A percentile compares a stretch with the other conserved stretches of the same genome.
phyloP scores from a whole-genome alignment of 306 rosid genomes.

The Lathyrus tuberosus region DNA sequence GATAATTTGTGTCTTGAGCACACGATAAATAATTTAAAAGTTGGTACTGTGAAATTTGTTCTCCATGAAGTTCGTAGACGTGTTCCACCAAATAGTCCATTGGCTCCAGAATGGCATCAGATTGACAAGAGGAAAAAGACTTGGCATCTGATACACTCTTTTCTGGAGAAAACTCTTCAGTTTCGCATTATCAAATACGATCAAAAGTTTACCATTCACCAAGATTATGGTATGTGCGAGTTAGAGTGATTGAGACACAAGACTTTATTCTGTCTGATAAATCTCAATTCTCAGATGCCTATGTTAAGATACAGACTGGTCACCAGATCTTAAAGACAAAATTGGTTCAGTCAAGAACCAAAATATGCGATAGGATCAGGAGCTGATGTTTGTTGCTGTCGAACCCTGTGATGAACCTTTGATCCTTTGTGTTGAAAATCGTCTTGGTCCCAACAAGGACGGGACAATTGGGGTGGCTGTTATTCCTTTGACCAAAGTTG shows the following conservation, averaged over 20 bases:
- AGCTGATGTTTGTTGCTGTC: slow-evolving; percentile 80
- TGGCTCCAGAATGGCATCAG: slow-evolving; percentile 97
- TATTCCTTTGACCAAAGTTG: slow-evolving; percentile 58
- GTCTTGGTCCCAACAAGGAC: slow-evolving; percentile 66
- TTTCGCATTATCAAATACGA: slow-evolving; percentile 53
- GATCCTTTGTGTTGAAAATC: slow-evolving; percentile 76
- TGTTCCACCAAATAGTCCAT: slow-evolving; percentile 91
- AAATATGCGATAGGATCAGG: slow-evolving; percentile 71
- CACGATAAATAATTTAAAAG: no score
- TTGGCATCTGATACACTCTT: slow-evolving; percentile 90
- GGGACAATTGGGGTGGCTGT: slow-evolving; percentile 69
- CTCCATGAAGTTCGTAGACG: slow-evolving; percentile 70
- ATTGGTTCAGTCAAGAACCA: background rate
- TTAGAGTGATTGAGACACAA: slow-evolving; percentile 81
- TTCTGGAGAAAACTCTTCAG: slow-evolving; percentile 49
- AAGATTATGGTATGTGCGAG: slow-evolving; percentile 83
- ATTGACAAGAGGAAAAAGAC: slow-evolving; percentile 68
- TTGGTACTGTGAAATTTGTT: no score
- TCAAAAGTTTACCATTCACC: slow-evolving; percentile 96
- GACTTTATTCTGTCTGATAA: slow-evolving; percentile 68
- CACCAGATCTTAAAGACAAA: slow-evolving; percentile 47
- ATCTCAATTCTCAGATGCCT: slow-evolving; percentile 68
- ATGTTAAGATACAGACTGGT: slow-evolving; percentile 81
- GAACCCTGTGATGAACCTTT: slow-evolving; percentile 87
- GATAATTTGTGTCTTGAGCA: no score